Evolutionary conservation across 768 basidiomycete genomes (phyloP), one percentile per base, ranked within the genome.

Genomic region (Trametes meyenii): DNA sequence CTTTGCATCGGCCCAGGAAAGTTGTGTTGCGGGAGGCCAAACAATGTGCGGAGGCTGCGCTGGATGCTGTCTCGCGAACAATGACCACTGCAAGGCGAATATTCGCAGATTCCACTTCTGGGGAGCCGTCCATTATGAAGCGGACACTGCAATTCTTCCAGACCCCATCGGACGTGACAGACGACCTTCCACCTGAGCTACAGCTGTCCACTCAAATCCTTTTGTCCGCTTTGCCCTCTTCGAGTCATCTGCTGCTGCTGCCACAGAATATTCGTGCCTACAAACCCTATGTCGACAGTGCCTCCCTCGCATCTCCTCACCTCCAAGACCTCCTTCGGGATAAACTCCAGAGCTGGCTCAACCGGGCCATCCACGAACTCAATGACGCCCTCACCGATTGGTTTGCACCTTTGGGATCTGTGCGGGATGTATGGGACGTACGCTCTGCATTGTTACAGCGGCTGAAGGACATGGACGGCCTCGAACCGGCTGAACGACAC

Each of bases 251-350:
- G 62, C 82, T 87, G 16, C 81, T 92, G 55, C 81, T 98, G 0
- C 93, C 94, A 0, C 69, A 78, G 1, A 82, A 78, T 60, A 82
- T 98, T 61, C 83, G 82, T 65, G 81, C 83, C 5, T 97, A 95
- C 73, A 91, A 87, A 67, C 95, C 95, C 10, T 96, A 92, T 72
- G 83, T 96, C 62, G 89, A 94, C 67, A 75, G 87, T 6, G 76
- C 79, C 10, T 85, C 90, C 0, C 72, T 84, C 0, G 83, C 85
- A 3, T 79, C 85, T 17, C 77, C 78, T 2, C 72, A 87, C 23
- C 72, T 82, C 3, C 77, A 77, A 45, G 66, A 72, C 0, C 71
- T 77, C 24, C 74, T 90, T 50, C 64, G 71, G 19, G 71, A 77
- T 17, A 84, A 80, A 57, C 72, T 93, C 13, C 71, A 76, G 5